These are phyloP conservation scores for maize (Zea mays) DNA, from an alignment of 176 grass and related monocot species.

Conservation along the genomic window DNA sequence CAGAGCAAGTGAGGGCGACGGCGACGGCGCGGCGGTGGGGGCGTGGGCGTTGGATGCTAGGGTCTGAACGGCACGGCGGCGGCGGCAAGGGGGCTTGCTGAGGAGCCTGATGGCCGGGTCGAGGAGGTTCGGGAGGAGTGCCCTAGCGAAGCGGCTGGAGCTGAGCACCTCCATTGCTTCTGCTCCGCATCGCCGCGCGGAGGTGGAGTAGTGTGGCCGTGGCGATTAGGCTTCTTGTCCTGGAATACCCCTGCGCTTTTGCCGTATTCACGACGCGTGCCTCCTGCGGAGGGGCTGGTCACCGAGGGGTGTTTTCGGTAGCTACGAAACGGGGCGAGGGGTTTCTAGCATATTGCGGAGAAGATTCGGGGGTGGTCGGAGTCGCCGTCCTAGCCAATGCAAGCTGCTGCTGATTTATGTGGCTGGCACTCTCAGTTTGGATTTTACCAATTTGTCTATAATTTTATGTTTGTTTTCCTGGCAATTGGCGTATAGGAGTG, in stretches of 20 bases:
- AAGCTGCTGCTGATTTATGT: neutral
- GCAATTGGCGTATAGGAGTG: neutral
- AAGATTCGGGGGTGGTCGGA: slow-evolving; percentile 44
- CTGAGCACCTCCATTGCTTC: slow-evolving; percentile 71
- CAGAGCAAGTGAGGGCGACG: slow-evolving; percentile 9
- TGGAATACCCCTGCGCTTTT: neutral
- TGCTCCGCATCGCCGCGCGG: slow-evolving; percentile 63
- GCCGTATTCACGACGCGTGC: rapidly evolving
- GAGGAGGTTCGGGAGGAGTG: slow-evolving; percentile 37
- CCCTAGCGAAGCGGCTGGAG: slow-evolving; percentile 60
- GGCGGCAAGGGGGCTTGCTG: neutral
- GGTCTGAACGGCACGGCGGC: slow-evolving; percentile 12
- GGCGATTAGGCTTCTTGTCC: slow-evolving; percentile 25
- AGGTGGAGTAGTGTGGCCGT: slow-evolving; percentile 20
- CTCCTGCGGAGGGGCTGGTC: neutral
- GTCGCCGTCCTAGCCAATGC: slow-evolving; percentile 31
- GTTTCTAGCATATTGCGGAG: slow-evolving; percentile 44
- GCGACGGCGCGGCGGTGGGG: slow-evolving; percentile 18
- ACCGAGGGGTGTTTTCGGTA: neutral
- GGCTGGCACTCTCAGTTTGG: neutral
- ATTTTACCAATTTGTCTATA: neutral
- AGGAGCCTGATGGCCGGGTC: neutral
- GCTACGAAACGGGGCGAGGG: neutral
- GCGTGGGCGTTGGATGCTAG: neutral
- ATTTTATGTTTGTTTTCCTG: neutral